phyloP scores from a whole-genome alignment of 2,329 filamentous ascomycete genomes.

The Hymenoscyphus infarciens region DNA sequence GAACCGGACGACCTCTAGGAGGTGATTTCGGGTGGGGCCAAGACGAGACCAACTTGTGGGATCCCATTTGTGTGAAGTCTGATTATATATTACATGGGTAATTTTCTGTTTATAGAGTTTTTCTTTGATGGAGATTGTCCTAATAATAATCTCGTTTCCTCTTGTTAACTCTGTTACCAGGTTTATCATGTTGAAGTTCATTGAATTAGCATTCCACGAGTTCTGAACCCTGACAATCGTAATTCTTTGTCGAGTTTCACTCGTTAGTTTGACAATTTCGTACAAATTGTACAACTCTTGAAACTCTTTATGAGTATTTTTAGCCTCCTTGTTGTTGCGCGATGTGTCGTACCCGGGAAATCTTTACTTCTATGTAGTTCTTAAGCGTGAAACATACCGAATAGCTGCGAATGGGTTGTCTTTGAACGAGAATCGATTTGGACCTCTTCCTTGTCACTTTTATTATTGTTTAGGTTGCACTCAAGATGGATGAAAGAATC shows the following conservation, averaged over 20 bases:
- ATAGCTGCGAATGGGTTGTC: not conserved
- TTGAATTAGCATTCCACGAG: too few relatives aligned
- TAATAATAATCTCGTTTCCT: too few relatives aligned
- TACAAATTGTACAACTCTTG: not conserved
- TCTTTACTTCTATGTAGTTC: not conserved
- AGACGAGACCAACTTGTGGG: conserved; percentile 29
- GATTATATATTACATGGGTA: conserved; percentile 20
- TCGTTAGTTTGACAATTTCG: too few relatives aligned
- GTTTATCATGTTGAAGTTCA: too few relatives aligned
- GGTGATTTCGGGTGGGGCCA: conserved; percentile 13
- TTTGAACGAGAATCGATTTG: not conserved
- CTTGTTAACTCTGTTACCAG: too few relatives aligned
- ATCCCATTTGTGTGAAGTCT: conserved; percentile 29
- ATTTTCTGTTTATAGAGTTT: not conserved
- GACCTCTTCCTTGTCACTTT: not conserved
- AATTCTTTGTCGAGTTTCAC: too few relatives aligned
- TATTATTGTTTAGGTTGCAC: too few relatives aligned
- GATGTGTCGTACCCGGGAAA: not conserved
- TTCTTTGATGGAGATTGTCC: too few relatives aligned
- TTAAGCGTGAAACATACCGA: not conserved
- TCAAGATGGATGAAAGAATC: not conserved
- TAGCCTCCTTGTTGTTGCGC: not conserved
- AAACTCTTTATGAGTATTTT: not conserved
- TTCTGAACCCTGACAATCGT: too few relatives aligned
- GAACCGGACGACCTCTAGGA: conserved; percentile 14